These are phyloP conservation scores for Polysphondylium violaceum DNA, from an alignment of 78 protist genomes.

Conservation along the genomic window DNA sequence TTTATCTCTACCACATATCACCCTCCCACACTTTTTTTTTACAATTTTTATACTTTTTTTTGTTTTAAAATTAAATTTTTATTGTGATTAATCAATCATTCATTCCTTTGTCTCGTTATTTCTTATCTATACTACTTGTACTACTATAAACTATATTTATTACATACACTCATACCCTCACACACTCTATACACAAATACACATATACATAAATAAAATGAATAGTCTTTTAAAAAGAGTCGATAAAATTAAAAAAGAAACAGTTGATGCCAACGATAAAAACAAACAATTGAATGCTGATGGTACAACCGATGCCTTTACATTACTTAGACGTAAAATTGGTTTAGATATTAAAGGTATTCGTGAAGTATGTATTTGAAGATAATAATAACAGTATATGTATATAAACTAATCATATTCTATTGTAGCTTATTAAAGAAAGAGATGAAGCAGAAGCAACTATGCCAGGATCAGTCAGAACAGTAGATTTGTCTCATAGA, in stretches of 20 bases:
- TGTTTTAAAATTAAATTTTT: too few species aligned
- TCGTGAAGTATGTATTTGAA: constrained; percentile 15
- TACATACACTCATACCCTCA: too few species aligned
- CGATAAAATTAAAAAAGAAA: constrained; percentile 65
- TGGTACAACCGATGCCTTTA: constrained; percentile 66
- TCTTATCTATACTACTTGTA: too few species aligned
- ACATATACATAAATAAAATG: constrained; percentile 50
- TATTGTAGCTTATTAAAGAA: constrained; percentile 41
- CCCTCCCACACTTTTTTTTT: too few species aligned
- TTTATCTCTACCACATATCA: too few species aligned
- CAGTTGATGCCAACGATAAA: constrained; percentile 66
- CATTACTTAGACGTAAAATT: constrained; percentile 61
- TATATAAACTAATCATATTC: not conserved
- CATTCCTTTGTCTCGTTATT: too few species aligned
- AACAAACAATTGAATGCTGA: constrained; percentile 36
- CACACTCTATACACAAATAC: too few species aligned
- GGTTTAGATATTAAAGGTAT: constrained; percentile 76
- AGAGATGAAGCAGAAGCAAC: constrained; percentile 69
- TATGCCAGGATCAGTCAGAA: constrained; percentile 80
- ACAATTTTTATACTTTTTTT: too few species aligned
- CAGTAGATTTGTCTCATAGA: constrained; percentile 61
- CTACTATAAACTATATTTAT: too few species aligned
- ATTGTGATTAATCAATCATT: too few species aligned
- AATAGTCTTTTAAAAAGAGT: constrained; percentile 70
- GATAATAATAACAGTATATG: not conserved